Conservation (phyloP, 495 filamentous ascomycete genomes). For the Daldinia concentrica region DNA sequence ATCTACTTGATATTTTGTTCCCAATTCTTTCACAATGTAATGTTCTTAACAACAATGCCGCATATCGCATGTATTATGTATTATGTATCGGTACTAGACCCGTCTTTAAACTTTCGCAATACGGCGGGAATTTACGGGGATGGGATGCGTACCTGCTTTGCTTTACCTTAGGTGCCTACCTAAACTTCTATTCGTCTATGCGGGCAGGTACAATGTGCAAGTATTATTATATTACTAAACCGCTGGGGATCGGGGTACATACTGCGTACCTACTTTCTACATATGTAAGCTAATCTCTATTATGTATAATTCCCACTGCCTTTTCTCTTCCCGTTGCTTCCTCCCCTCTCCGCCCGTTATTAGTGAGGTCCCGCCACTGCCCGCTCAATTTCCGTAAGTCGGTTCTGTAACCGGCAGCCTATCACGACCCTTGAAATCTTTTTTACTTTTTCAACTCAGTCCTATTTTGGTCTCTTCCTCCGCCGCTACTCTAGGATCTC, state of each 20-base stretch:
- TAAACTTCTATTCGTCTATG: not conserved
- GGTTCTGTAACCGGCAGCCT: conserved; percentile 8
- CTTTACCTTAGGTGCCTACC: too few species aligned
- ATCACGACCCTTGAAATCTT: conserved; percentile 26
- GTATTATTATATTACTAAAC: conserved; percentile 8
- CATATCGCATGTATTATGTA: too few species aligned
- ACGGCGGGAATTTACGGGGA: not conserved
- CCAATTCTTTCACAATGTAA: too few species aligned
- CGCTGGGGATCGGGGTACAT: not conserved
- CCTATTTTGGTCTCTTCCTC: conserved; percentile 36
- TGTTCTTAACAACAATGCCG: too few species aligned
- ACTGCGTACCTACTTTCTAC: too few species aligned
- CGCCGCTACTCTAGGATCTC: conserved; percentile 30
- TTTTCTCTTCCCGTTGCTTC: conserved; percentile 20
- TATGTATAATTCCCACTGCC: too few species aligned
- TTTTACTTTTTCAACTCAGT: conserved; percentile 24
- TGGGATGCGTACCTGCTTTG: not conserved
- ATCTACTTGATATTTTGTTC: not conserved
- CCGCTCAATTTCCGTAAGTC: conserved; percentile 40
- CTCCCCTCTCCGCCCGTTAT: conserved; percentile 37
- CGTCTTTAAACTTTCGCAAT: not conserved
- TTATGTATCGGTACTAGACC: too few species aligned
- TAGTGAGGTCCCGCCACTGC: conserved; percentile 33
- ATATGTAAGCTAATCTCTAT: too few species aligned
- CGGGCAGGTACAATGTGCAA: not conserved